phyloP scores from a whole-genome alignment of 2,329 filamentous ascomycete species.

The Meredithiella fracta region DNA sequence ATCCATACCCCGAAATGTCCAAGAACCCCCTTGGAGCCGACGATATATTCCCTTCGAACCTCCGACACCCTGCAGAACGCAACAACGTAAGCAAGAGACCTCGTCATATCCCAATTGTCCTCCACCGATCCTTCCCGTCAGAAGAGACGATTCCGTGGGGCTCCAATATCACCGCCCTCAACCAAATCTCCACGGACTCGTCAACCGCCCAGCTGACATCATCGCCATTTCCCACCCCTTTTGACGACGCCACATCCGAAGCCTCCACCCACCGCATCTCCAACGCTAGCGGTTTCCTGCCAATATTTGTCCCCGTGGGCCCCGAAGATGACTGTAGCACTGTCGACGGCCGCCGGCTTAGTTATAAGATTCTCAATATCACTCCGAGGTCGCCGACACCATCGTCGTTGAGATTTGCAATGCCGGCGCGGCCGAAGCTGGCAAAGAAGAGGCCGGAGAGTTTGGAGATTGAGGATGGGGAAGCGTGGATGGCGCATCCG shows the following conservation, averaged over 20 bases:
- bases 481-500: constrained; percentile 10
- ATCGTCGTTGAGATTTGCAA: constrained; percentile 11
- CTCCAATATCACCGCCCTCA: constrained; percentile 17
- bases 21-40: neutral
- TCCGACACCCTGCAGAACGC: neutral
- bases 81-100: neutral
- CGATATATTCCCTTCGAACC: constrained; percentile 10
- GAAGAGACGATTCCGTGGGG: constrained; percentile 9
- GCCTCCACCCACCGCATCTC: neutral
- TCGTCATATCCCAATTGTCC: constrained; percentile 19
- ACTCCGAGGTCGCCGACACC: constrained; percentile 9
- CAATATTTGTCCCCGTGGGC: constrained; percentile 12
- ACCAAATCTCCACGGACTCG: constrained; percentile 16
- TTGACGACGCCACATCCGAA: neutral
- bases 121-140: neutral
- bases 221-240: neutral
- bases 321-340: constrained; percentile 3
- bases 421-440: constrained; percentile 7
- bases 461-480: constrained; percentile 3
- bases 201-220: constrained; percentile 2
- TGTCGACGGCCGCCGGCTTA: constrained; percentile 8
- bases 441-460: constrained; percentile 1
- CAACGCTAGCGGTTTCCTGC: constrained; percentile 8
- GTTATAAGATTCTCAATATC: constrained; percentile 12
- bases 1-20: constrained; percentile 3